Evolutionary conservation across 2,329 filamentous ascomycete species (phyloP).

Genomic region (Bipolaris sorokiniana): DNA sequence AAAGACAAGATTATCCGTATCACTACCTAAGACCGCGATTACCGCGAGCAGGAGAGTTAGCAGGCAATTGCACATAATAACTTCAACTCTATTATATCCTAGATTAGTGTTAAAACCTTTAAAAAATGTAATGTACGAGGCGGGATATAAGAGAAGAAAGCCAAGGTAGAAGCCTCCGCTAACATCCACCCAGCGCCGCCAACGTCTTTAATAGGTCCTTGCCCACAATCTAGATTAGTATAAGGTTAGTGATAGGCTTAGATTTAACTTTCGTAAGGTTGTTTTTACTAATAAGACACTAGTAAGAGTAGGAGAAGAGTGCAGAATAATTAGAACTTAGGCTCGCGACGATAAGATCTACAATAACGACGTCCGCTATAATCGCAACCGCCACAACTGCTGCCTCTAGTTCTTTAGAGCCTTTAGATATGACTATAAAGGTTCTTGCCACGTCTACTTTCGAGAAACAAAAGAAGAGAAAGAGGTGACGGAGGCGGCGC

Average conservation of each 20-base stretch:
- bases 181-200: background rate
- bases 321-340: background rate
- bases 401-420: conserved; percentile 5
- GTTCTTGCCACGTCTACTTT: conserved; percentile 3
- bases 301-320: conserved; percentile 4
- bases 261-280: background rate
- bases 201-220: background rate
- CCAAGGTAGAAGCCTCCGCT: background rate
- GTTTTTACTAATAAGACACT: conserved; percentile 12
- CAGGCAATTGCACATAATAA: too few species aligned
- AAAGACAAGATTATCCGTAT: too few species aligned
- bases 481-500: background rate
- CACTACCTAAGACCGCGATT: too few species aligned
- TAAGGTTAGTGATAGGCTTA: background rate
- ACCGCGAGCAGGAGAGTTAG: too few species aligned
- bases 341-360: too few species aligned
- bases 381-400: too few species aligned
- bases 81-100: too few species aligned
- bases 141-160: background rate
- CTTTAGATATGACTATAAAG: conserved; percentile 11
- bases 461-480: conserved; percentile 4
- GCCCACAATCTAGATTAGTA: conserved; percentile 5
- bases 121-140: conserved; percentile 1
- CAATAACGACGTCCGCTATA: too few species aligned
- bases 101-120: too few species aligned